phyloP scores from a whole-genome alignment of 208 protist genomes.

The Wallacemonas sp. region DNA sequence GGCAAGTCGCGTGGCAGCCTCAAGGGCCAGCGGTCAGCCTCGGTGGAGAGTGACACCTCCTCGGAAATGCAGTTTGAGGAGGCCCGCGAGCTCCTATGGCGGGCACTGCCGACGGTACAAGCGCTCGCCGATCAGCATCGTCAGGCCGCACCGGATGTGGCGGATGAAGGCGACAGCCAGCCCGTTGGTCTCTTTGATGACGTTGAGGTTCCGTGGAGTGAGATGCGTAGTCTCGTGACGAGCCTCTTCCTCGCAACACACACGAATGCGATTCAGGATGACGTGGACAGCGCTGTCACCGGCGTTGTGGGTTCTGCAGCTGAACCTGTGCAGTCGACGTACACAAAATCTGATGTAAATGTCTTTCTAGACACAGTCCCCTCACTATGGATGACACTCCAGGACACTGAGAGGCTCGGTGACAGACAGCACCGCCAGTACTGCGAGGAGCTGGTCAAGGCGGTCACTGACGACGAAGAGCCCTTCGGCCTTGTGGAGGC shows the following conservation, averaged over 20 bases:
- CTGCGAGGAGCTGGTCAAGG: conserved; percentile 55
- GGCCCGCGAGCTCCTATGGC: conserved; percentile 64
- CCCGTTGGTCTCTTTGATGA: not conserved
- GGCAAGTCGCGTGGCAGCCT: not conserved
- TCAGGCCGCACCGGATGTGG: not conserved
- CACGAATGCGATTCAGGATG: conserved; percentile 48
- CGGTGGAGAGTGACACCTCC: not conserved
- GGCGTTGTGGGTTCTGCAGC: conserved; percentile 24
- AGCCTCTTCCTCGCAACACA: conserved; percentile 69
- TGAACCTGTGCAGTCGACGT: conserved; percentile 17
- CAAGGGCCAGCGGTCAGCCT: not conserved
- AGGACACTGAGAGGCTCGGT: conserved; percentile 7
- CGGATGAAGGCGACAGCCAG: conserved; percentile 6
- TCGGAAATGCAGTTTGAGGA: conserved; percentile 38
- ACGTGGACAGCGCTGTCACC: conserved; percentile 35
- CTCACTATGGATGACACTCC: conserved; percentile 37
- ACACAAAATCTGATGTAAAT: conserved; percentile 36
- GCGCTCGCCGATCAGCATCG: not conserved
- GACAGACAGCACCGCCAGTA: conserved; percentile 25
- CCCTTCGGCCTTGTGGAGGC: conserved; percentile 53
- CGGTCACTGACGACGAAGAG: conserved; percentile 70
- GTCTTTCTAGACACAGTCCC: conserved; percentile 45
- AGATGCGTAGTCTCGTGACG: conserved; percentile 54
- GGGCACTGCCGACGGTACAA: conserved; percentile 50
- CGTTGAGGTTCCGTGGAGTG: conserved; percentile 30